Conservation (phyloP, 2,329 filamentous ascomycete species). For the Colletotrichum euphorbiae region DNA sequence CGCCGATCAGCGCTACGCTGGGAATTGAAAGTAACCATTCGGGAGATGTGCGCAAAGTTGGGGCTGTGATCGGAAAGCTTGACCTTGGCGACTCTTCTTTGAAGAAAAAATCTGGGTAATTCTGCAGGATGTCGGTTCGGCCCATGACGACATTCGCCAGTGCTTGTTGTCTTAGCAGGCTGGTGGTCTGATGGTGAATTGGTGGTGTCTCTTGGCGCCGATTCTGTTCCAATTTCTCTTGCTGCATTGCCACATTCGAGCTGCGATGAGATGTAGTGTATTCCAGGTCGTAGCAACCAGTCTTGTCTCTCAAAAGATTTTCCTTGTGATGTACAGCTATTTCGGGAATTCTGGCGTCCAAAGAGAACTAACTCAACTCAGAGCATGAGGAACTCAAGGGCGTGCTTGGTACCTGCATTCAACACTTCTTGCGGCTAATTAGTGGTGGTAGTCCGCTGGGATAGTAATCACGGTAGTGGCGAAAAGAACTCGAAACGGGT, state of each 20-base stretch:
- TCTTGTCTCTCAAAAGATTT: too few species aligned
- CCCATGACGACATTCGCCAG: constrained; percentile 15
- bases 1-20: constrained; percentile 19
- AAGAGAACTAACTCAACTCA: neutral
- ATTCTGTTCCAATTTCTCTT: neutral
- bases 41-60: constrained; percentile 19
- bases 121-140: neutral
- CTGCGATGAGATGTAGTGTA: neutral
- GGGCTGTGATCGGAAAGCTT: constrained; percentile 25
- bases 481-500: constrained; percentile 1
- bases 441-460: neutral
- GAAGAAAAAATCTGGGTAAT: too few species aligned
- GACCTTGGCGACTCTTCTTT: neutral
- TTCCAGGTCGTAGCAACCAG: neutral
- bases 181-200: neutral
- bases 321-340: constrained; percentile 6
- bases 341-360: constrained; percentile 9
- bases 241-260: constrained; percentile 11
- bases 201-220: neutral
- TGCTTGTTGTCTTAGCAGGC: neutral
- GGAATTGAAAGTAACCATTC: neutral
- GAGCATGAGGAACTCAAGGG: neutral
- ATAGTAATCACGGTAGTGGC: constrained; percentile 24
- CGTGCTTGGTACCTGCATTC: constrained; percentile 31
- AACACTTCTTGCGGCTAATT: neutral